These are phyloP conservation scores for Shiraia sp. DNA, from an alignment of 2,329 filamentous ascomycete species.

Conservation along the genomic window DNA sequence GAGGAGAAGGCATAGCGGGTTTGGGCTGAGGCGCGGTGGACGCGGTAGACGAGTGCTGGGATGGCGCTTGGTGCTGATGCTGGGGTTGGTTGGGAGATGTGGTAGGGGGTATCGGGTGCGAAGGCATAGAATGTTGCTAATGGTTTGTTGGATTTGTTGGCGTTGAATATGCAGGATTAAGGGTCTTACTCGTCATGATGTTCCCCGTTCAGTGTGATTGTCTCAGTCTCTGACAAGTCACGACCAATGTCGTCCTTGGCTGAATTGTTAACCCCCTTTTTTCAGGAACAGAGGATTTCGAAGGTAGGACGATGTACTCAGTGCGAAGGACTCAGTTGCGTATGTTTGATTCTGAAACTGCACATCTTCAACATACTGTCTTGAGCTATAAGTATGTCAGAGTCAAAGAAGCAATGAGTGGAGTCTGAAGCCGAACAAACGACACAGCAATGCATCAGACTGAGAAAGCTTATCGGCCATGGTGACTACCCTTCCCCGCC, in stretches of 20 bases:
- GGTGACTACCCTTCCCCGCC: slow-evolving; percentile 14
- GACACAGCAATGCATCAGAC: slow-evolving; percentile 5
- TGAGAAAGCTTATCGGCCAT: slow-evolving; percentile 7
- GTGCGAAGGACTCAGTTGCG: not conserved
- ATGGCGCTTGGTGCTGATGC: slow-evolving; percentile 24
- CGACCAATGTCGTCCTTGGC: too few relatives aligned
- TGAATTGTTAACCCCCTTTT: too few relatives aligned
- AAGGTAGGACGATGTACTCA: too few relatives aligned
- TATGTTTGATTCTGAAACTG: not conserved
- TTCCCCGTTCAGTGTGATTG: too few relatives aligned
- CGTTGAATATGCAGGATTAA: not conserved
- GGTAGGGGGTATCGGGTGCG: slow-evolving; percentile 1
- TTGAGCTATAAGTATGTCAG: not conserved
- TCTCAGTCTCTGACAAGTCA: too few relatives aligned
- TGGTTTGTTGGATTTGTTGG: not conserved
- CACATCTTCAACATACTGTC: not conserved
- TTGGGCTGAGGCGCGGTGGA: slow-evolving; percentile 32
- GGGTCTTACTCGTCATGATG: slow-evolving; percentile 19
- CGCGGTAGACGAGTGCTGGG: slow-evolving; percentile 35
- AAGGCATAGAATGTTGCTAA: slow-evolving; percentile 17
- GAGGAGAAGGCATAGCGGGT: slow-evolving; percentile 35
- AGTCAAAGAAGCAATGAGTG: slow-evolving; percentile 6
- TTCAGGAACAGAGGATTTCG: too few relatives aligned
- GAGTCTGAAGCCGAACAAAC: slow-evolving; percentile 15
- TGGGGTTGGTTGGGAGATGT: not conserved